Percentiles rank a stretch among this genome's conserved stretches.
phyloP scores from a whole-genome alignment of 805 yeast genomes.

The Metschnikowia koreensis region DNA sequence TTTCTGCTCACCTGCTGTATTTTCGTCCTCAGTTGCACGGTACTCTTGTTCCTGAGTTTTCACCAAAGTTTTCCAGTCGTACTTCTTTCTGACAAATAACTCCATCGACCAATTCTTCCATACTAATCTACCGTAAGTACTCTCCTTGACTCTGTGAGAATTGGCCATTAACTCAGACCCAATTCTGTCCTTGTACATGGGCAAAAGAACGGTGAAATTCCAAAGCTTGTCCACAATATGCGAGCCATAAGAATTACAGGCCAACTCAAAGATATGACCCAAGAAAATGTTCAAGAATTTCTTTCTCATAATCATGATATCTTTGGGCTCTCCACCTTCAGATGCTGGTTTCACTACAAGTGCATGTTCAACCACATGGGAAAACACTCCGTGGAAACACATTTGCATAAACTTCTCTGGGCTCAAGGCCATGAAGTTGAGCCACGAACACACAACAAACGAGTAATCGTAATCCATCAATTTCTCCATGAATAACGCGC shows the following conservation, averaged over 20 bases:
- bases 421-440: slow-evolving; percentile 58
- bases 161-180: slow-evolving; percentile 63
- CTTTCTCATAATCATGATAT: slow-evolving; percentile 56
- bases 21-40: slow-evolving; percentile 21
- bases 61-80: slow-evolving; percentile 75
- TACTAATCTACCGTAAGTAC: slow-evolving; percentile 83
- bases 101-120: slow-evolving; percentile 97
- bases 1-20: slow-evolving; percentile 17
- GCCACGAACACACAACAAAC: slow-evolving; percentile 57
- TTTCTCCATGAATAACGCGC: slow-evolving; percentile 71
- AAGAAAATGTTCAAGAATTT: slow-evolving; percentile 64
- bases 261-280: slow-evolving; percentile 53
- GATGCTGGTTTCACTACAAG: slow-evolving; percentile 47
- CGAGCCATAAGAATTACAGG: slow-evolving; percentile 88
- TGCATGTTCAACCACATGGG: slow-evolving; percentile 76
- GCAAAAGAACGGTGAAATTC: slow-evolving; percentile 72
- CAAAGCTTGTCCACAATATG: slow-evolving; percentile 85
- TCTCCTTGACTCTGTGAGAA: slow-evolving; percentile 71
- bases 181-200: slow-evolving; percentile 81
- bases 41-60: slow-evolving; percentile 44
- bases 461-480: slow-evolving; percentile 65
- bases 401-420: slow-evolving; percentile 63
- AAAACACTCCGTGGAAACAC: slow-evolving; percentile 87
- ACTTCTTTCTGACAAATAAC: slow-evolving; percentile 63
- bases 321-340: slow-evolving; percentile 39